phyloP scores from a whole-genome alignment of 257 asterid genomes.

The Lycium ferocissimum region DNA sequence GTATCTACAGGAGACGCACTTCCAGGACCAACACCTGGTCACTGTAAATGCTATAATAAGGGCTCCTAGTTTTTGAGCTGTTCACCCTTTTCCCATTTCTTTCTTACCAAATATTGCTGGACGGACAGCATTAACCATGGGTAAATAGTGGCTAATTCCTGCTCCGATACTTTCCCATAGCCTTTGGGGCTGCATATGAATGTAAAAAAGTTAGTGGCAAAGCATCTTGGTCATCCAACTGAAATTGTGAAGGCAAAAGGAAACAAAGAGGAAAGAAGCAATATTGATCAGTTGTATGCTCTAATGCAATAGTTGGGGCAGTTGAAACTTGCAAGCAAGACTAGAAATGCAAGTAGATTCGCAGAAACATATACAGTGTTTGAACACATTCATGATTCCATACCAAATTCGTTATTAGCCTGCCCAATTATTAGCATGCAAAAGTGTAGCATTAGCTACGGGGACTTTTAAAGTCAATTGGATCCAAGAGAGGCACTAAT shows the following conservation, averaged over 20 bases:
- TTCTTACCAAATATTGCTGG: constrained; percentile 11
- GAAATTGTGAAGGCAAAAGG: too few species aligned
- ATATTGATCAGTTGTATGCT: neutral
- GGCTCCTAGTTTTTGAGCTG: constrained; percentile 11
- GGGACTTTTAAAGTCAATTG: neutral
- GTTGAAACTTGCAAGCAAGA: neutral
- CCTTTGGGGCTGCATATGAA: constrained; percentile 52
- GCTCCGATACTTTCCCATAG: constrained; percentile 45
- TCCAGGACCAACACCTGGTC: constrained; percentile 30
- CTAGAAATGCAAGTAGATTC: neutral
- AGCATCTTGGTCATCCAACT: neutral
- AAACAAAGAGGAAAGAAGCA: too few species aligned
- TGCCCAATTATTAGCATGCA: neutral
- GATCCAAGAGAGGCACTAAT: too few species aligned
- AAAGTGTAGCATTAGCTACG: neutral
- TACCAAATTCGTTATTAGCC: neutral
- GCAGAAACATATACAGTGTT: neutral
- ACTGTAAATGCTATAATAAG: constrained; percentile 16
- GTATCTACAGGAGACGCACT: constrained; percentile 40
- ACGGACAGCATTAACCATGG: constrained; percentile 39
- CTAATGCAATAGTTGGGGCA: neutral
- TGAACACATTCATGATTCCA: neutral
- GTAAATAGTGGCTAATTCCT: constrained; percentile 37
- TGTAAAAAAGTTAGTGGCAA: constrained; percentile 24
- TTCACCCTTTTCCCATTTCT: neutral